A percentile compares a stretch with the other conserved stretches of the same genome.
These are phyloP conservation scores for Megacollybia marginata DNA, from an alignment of 768 basidiomycete genomes.

Conservation along the genomic window DNA sequence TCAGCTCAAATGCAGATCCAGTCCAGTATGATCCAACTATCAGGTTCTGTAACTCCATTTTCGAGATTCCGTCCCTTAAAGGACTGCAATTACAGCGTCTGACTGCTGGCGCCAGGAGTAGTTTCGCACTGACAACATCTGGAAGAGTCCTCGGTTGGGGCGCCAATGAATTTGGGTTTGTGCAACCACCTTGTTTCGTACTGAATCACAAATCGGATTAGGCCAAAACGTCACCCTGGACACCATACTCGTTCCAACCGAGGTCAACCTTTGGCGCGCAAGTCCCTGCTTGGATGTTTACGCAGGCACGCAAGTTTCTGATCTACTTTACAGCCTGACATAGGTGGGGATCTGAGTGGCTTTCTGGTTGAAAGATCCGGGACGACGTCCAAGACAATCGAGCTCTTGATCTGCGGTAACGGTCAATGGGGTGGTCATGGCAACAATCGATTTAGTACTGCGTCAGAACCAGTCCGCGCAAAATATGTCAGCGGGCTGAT, in stretches of 20 bases:
- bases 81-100: slow-evolving; percentile 61
- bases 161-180: slow-evolving; percentile 77
- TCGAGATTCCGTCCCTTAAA: slow-evolving; percentile 68
- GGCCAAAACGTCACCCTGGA: slow-evolving; percentile 56
- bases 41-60: slow-evolving; percentile 60
- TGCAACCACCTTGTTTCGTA: background rate
- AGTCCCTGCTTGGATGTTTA: slow-evolving; percentile 57
- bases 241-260: slow-evolving; percentile 75
- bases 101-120: slow-evolving; percentile 64
- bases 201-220: slow-evolving; percentile 58
- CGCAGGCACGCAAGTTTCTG: slow-evolving; percentile 35
- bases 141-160: slow-evolving; percentile 87
- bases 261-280: slow-evolving; percentile 65
- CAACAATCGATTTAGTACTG: slow-evolving; percentile 58
- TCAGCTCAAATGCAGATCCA: slow-evolving; percentile 14
- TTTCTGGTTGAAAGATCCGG: slow-evolving; percentile 59
- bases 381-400: slow-evolving; percentile 20
- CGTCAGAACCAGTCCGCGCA: slow-evolving; percentile 59
- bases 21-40: slow-evolving; percentile 34
- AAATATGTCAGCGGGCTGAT: slow-evolving; percentile 75
- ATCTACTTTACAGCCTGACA: background rate
- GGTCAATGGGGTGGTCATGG: slow-evolving; percentile 80
- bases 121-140: slow-evolving; percentile 58
- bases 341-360: slow-evolving; percentile 71
- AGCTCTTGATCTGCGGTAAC: slow-evolving; percentile 72